These are phyloP conservation scores for Macrolepiota albuminosa DNA, from an alignment of 768 basidiomycete species.

Conservation along the genomic window DNA sequence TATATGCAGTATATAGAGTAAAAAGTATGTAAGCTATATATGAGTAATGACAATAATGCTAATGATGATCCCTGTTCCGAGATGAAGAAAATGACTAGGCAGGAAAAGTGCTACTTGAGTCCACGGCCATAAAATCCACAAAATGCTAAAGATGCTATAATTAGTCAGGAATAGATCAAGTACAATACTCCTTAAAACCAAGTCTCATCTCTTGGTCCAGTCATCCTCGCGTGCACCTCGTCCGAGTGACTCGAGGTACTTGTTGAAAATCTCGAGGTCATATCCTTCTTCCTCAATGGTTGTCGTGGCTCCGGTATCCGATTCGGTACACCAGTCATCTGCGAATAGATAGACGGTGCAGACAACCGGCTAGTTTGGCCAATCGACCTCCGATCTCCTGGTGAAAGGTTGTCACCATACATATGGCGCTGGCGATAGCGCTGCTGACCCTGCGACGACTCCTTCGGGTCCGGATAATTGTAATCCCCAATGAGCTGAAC, in stretches of 20 bases:
- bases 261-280: conserved; percentile 17
- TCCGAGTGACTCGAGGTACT: conserved; percentile 29
- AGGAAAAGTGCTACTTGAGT: background rate
- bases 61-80: background rate
- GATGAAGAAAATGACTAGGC: background rate
- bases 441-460: background rate
- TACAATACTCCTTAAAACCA: background rate
- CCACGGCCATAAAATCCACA: background rate
- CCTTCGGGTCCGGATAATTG: conserved; percentile 8
- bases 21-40: background rate
- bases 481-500: conserved; percentile 21
- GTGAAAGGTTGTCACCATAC: conserved; percentile 14
- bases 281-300: conserved; percentile 14
- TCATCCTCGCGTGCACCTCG: conserved; percentile 9
- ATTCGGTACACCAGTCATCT: conserved; percentile 52
- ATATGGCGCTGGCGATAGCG: conserved; percentile 25
- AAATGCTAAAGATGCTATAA: background rate
- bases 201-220: conserved; percentile 18
- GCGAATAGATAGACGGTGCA: conserved; percentile 51
- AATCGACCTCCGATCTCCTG: conserved; percentile 11
- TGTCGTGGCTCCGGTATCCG: conserved; percentile 50
- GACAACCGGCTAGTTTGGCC: conserved; percentile 29
- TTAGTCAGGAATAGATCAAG: background rate
- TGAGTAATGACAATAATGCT: background rate
- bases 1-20: background rate